phyloP scores from a whole-genome alignment of 768 basidiomycete species.

The Trametes elegans region DNA sequence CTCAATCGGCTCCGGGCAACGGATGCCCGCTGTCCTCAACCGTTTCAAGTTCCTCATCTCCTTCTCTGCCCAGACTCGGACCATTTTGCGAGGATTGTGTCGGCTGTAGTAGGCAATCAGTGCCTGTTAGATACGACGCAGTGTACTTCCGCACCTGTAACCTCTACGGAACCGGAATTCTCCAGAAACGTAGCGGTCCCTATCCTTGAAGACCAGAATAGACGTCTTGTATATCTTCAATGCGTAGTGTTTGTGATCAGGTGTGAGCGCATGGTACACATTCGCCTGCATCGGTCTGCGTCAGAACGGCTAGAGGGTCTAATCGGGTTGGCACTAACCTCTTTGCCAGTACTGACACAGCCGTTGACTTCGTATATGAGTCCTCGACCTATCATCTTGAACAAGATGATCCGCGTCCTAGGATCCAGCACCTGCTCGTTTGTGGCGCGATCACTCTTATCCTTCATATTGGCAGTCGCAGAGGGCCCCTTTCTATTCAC shows the following conservation, averaged over 20 bases:
- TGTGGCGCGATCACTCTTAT: constrained; percentile 96
- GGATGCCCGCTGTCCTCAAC: constrained; percentile 76
- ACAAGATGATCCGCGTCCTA: constrained; percentile 89
- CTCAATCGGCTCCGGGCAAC: constrained; percentile 86
- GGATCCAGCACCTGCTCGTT: constrained; percentile 97
- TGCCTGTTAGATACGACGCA: no score
- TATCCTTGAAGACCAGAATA: constrained; percentile 94
- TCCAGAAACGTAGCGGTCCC: constrained; percentile 95
- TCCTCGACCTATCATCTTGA: constrained; percentile 93
- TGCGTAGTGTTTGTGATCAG: constrained; percentile 63
- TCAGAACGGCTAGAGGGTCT: not conserved
- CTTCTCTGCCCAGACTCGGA: constrained; percentile 97
- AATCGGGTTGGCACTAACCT: constrained; percentile 47
- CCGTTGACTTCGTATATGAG: constrained; percentile 90
- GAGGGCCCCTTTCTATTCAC: constrained; percentile 92
- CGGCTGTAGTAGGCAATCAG: constrained; percentile 45
- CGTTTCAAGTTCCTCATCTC: constrained; percentile 96
- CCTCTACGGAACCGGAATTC: constrained; percentile 94
- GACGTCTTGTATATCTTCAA: constrained; percentile 99
- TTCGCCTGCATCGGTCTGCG: constrained; percentile 65
- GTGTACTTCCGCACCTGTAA: constrained; percentile 56
- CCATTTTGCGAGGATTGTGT: constrained; percentile 97
- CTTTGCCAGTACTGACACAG: constrained; percentile 97
- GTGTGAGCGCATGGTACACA: constrained; percentile 86
- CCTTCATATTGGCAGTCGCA: constrained; percentile 85